These are phyloP conservation scores for Chaetomiaceae sp. DNA, from an alignment of 2,329 filamentous ascomycete genomes.

Conservation along the genomic window DNA sequence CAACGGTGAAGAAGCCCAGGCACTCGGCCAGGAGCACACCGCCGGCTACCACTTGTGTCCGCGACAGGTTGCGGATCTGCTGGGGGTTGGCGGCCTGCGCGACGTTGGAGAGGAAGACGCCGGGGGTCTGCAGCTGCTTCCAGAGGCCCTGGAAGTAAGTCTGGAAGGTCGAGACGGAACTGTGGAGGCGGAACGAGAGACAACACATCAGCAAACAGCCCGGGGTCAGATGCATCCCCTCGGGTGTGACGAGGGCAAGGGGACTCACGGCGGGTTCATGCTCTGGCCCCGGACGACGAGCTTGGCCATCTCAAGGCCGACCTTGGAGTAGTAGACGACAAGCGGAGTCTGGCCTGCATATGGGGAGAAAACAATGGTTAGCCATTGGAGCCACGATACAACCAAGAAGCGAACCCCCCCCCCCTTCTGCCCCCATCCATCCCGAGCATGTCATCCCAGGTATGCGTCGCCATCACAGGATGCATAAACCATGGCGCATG, in stretches of 20 bases:
- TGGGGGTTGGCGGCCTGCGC: conserved; percentile 53
- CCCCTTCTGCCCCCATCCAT: too few species aligned
- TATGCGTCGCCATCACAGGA: background rate
- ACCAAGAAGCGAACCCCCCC: too few species aligned
- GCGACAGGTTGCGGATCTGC: conserved; percentile 63
- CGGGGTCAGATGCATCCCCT: background rate
- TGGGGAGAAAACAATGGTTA: conserved; percentile 16
- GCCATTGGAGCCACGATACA: conserved; percentile 15
- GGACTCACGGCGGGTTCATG: conserved; percentile 90
- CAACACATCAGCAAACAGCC: conserved; percentile 10
- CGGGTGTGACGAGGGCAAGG: background rate
- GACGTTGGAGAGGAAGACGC: conserved; percentile 51
- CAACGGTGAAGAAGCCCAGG: conserved; percentile 94
- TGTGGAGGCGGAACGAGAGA: conserved; percentile 33
- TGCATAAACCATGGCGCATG: background rate
- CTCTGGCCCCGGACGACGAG: conserved; percentile 82
- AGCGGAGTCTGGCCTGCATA: conserved; percentile 73
- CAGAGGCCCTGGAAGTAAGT: conserved; percentile 73
- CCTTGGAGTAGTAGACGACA: conserved; percentile 86
- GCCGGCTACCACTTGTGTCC: conserved; percentile 63
- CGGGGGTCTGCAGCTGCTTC: conserved; percentile 67
- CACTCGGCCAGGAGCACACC: conserved; percentile 81
- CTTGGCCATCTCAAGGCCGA: conserved; percentile 81
- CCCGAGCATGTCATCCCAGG: too few species aligned
- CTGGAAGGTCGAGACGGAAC: conserved; percentile 77